Evolutionary conservation across 73 alveolate genomes (phyloP), one percentile per base, ranked within the genome.

Genomic region (Breviolum minutum): DNA sequence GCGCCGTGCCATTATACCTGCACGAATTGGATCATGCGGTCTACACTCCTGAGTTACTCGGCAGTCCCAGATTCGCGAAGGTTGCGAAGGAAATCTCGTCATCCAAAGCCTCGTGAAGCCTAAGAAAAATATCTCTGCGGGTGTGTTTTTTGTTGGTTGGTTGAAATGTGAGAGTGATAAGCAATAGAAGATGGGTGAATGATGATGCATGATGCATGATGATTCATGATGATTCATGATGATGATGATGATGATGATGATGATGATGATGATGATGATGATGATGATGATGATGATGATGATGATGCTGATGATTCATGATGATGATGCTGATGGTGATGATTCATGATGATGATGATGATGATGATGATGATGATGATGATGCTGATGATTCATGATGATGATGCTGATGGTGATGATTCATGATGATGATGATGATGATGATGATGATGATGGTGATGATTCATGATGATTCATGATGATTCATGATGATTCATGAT

Each of bases 11-110:
- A 19, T 29, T 92, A 22, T 92, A 92, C 30, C 68, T 92, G 89
- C 98, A 92, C 68, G 91, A 92, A 80, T 62, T 92, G 91, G 98
- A 92, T 17, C 98, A 92, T 66, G 90, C 89, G 54, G 89, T 27
- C 27, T 92, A 74, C 80, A 20, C 91, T 7, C 82, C 81, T 3
- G 98, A 92, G 98, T 26, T n/a, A n/a, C n/a, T n/a, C 70, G 8
- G 63, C 29, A 12, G 29, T 71, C 71, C 83, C 48, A 14, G 30
- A 7, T 5, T 3, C 54, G 54, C n/a, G 48, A 12, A n/a, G n/a
- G n/a, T n/a, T n/a, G n/a, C n/a, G n/a, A n/a, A n/a, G n/a, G n/a
- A n/a, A n/a, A n/a, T n/a, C n/a, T n/a, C n/a, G n/a, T n/a, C n/a
- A n/a, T n/a, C n/a, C n/a, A n/a, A n/a, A n/a, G n/a, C n/a, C n/a